Base-by-base conservation (phyloP, 495 filamentous ascomycete species). In the Delitschia confertaspora region DNA sequence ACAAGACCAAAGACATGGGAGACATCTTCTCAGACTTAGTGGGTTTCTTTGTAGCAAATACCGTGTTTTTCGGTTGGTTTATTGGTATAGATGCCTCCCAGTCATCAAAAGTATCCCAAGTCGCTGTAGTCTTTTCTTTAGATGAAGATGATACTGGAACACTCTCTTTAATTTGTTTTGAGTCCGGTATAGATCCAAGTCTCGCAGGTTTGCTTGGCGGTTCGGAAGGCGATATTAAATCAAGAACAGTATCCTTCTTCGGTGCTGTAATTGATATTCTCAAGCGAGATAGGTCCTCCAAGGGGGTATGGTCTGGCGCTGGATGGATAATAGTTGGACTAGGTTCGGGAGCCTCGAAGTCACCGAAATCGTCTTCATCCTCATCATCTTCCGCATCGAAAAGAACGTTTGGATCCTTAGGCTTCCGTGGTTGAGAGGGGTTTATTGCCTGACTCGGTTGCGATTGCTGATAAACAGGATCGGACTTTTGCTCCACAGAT, bases 331-430 rank as follows among this genome's bases (percentile, higher is more conserved):
- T 13, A 23, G 23, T 32, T 33, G 33, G n/a, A 22, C 21, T 38
- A 20, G 20, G 10, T 18, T 38, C 34, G n/a, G 39, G 17, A 4
- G 35, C 55, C 27, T 52, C 45, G 42, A 62, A 62, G 17, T 60
- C 57, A 1, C 59, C 59, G 51, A 62, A 62, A 13, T 60, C 60
- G 30, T 56, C 58, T 11, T 62, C 57, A 1, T 47, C 44, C 1
- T 55, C 50, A 16, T 52, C 42, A 30, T 58, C 50, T 29, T 62
- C 59, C 1, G 55, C 62, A 53, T 67, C 64, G 45, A 67, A 67
- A 3, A 67, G 44, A 8, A 66, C 62, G 38, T 62, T 56, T 8
- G 51, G 33, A 42, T 59, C 56, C 14, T 25, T 8, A 0, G 47
- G 18, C 11, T 47, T 52, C 18, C 1, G 1, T 4, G 13, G 9